Conservation (phyloP, 305 asterid species). For the Petunia hybrid region DNA sequence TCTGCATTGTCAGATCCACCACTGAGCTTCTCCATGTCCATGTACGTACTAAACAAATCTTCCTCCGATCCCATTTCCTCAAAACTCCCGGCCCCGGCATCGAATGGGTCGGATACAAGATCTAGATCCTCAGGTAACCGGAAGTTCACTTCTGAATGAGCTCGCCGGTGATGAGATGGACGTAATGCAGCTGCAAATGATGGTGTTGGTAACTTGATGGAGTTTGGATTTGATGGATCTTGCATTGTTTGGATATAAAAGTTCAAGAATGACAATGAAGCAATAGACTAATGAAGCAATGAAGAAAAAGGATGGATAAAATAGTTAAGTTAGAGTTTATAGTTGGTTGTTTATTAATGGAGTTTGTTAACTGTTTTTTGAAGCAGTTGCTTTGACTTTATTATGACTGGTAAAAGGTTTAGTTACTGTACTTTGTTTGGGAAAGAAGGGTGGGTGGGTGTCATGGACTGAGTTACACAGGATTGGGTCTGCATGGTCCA, state of each 20-base stretch:
- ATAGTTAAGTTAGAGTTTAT: background rate
- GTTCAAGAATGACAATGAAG: background rate
- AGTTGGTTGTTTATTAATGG: constrained; percentile 22
- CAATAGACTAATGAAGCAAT: background rate
- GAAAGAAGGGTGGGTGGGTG: background rate
- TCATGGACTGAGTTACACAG: background rate
- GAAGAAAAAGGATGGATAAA: background rate
- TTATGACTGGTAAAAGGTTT: background rate
- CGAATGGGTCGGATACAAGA: constrained; percentile 76
- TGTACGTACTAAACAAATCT: constrained; percentile 79
- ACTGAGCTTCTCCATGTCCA: constrained; percentile 86
- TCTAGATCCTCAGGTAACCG: constrained; percentile 82
- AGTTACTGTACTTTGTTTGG: background rate
- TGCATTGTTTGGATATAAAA: constrained; percentile 13
- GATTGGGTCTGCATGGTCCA: background rate
- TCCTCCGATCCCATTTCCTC: constrained; percentile 93
- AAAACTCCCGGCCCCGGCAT: constrained; percentile 60
- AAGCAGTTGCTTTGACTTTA: constrained; percentile 27
- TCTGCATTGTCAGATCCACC: constrained; percentile 61
- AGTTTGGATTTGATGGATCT: constrained; percentile 48
- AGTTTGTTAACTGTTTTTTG: background rate
- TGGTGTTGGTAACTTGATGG: constrained; percentile 40
- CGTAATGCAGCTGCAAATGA: constrained; percentile 52
- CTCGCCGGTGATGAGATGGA: constrained; percentile 74
- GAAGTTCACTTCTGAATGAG: constrained; percentile 87